Base-by-base conservation (phyloP, 192 early-diverging fungal species). In the Gorgonomyces haynaldii region DNA sequence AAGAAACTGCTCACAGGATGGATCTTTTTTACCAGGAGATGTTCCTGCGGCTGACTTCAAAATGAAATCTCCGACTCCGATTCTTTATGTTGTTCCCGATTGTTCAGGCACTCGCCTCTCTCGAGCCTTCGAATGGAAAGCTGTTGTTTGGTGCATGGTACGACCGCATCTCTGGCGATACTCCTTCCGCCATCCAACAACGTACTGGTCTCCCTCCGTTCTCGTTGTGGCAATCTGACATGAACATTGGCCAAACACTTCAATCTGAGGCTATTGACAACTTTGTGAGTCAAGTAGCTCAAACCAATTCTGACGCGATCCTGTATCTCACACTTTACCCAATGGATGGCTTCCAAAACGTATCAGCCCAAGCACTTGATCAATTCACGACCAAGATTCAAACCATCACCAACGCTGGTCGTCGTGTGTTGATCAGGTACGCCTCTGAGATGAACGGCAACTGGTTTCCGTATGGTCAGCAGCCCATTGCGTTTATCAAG, bases 371-470 rank as follows among this genome's bases (percentile, higher is more conserved):
- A 2, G 22, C 35, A 3, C 36, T 57, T 22, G 23, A 17, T 12
- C 20, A 57, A 12, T 29, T 62, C 4, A 39, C n/a, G 3, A 27
- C 13, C 9, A 17, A 23, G 5, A 16, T 62, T 10, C 15, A 28
- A 19, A 22, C 17, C 3, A 25, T 19, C 8, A 28, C 29, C 27
- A 9, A 23, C 3, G 2, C 8, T 0, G 61, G 54, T 20, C 48
- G 54, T 16, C 26, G 41, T 29, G 22, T 65, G 15, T 20, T 65
- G 5, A 44, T 65, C 17, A 48, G 64, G 2, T 65, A 62, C 42
- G 64, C 64, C 2, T 44, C 48, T 6, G 64, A 65, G 30, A 65
- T 65, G 64, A 65, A 65, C 45, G 64, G 61, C 48, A 40, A 52
- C 13, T 65, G 64, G 64, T 57, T 57, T 34, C 1, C 3, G 8